These are phyloP conservation scores for Cordyceps tenuipes DNA, from an alignment of 2,329 filamentous ascomycete species.

Conservation along the genomic window DNA sequence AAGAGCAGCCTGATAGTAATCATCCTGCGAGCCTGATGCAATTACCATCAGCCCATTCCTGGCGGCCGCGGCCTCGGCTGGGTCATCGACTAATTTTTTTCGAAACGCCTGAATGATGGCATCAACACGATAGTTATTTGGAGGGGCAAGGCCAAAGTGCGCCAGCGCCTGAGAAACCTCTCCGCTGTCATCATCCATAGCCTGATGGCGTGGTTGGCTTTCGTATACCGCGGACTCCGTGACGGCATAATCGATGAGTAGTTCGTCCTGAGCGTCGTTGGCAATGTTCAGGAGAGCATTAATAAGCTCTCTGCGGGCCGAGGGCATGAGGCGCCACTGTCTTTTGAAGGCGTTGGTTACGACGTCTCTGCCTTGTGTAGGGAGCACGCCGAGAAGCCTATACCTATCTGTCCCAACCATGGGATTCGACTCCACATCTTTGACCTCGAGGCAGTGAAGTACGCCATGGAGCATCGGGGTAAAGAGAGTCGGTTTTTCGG, in stretches of 20 bases:
- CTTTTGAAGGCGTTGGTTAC: conserved; percentile 31
- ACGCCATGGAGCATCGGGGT: conserved; percentile 23
- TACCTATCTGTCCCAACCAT: conserved; percentile 27
- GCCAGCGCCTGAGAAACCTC: conserved; percentile 25
- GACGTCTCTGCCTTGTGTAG: conserved; percentile 26
- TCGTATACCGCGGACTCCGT: conserved; percentile 32
- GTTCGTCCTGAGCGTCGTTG: conserved; percentile 26
- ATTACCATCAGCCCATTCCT: conserved; percentile 27
- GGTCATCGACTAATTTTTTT: conserved; percentile 24
- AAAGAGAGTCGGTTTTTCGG: conserved; percentile 24
- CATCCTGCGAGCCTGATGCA: conserved; percentile 26
- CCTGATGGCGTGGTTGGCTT: conserved; percentile 24
- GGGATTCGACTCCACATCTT: conserved; percentile 18
- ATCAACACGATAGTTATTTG: conserved; percentile 28
- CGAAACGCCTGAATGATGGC: conserved; percentile 28
- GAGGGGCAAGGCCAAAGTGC: conserved; percentile 27
- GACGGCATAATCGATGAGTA: conserved; percentile 28
- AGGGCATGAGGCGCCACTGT: conserved; percentile 31
- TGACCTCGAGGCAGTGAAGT: conserved; percentile 25
- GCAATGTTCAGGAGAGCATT: conserved; percentile 27
- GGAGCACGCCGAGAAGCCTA: conserved; percentile 29
- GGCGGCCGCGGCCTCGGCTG: conserved; percentile 23
- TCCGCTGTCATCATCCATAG: conserved; percentile 22
- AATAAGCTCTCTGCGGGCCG: conserved; percentile 22
- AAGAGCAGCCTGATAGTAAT: conserved; percentile 25